Evolutionary conservation across 2,329 filamentous ascomycete species (phyloP), one percentile per base, ranked within the genome.

Genomic region (Aspergillus bombycis): DNA sequence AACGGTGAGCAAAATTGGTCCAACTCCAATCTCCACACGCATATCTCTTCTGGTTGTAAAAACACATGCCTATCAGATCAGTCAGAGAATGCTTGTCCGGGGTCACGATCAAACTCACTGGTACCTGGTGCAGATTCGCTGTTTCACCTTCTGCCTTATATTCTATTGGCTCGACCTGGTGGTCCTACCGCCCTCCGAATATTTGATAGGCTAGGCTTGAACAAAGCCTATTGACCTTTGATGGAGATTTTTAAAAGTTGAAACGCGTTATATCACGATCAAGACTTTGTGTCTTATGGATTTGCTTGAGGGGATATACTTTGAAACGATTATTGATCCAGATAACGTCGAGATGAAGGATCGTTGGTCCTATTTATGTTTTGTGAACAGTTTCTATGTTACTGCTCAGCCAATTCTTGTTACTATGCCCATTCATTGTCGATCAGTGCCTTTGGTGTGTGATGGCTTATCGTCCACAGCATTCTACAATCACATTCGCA

Each of bases 11-110:
- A 83, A 97, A 97, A 81, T 90, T 91, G 69, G 92, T 91, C 94
- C 94, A 98, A 80, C 93, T 93, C 90, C 91, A 97, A 85, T 93
- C 94, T 74, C 91, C 91, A 82, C 94, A 98, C 62, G 80, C 80
- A 86, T 91, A 97, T 71, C 88, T 86, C 78, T 90, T 93, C 80
- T 94, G 91, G 74, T 97, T 93, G 84, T 94, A 98, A 85, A 95
- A 97, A 83, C 94, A 97, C 94, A 98, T 97, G 71, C 76, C 84
- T 81, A 72, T 73, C 65, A 68, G 59, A 70, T 68, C 65, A 54
- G 70, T 79, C 67, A 79, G 74, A 67, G 62, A 66, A 64, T 54
- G 45, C 65, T 60, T 50, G 58, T 66, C 57, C 63, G 61, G 67
- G 67, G 58, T 63, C 65, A 56, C 56, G 64, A 70, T 70, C 66